These are phyloP conservation scores for Aspergillus sp. DNA, from an alignment of 2,329 filamentous ascomycete species.

Conservation along the genomic window DNA sequence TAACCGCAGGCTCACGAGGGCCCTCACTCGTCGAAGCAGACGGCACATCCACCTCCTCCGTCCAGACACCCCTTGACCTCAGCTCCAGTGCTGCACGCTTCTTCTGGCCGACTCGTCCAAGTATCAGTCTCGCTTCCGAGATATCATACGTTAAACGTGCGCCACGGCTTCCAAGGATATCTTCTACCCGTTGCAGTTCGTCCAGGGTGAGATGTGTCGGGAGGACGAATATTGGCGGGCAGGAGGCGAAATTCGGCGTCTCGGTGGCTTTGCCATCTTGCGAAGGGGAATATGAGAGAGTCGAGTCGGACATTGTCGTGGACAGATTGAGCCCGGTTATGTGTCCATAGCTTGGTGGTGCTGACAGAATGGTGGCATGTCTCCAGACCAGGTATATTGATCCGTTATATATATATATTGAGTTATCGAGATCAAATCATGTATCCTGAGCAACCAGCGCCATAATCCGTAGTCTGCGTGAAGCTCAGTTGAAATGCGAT, in stretches of 20 bases:
- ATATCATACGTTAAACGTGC: slow-evolving; percentile 62
- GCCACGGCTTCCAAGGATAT: slow-evolving; percentile 47
- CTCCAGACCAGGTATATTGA: neutral
- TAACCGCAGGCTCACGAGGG: slow-evolving; percentile 13
- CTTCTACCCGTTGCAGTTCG: slow-evolving; percentile 57
- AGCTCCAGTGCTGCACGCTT: slow-evolving; percentile 71
- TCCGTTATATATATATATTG: neutral
- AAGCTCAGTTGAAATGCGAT: neutral
- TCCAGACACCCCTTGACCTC: slow-evolving; percentile 54
- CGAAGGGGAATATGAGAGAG: neutral
- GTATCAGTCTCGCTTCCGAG: slow-evolving; percentile 61
- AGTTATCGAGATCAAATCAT: too few relatives aligned
- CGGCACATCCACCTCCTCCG: slow-evolving; percentile 25
- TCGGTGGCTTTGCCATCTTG: neutral
- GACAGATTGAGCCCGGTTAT: neutral
- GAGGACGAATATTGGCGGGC: slow-evolving; percentile 64
- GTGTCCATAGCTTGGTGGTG: neutral
- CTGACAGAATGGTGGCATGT: neutral
- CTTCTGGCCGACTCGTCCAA: slow-evolving; percentile 64
- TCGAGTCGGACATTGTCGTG: neutral
- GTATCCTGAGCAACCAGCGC: too few relatives aligned
- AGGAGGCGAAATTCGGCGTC: slow-evolving; percentile 25
- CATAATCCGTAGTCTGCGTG: too few relatives aligned
- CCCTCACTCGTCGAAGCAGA: neutral
- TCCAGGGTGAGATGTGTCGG: slow-evolving; percentile 58